Base-by-base conservation (phyloP, 306 rosid species). In the Nissolia schottii region DNA sequence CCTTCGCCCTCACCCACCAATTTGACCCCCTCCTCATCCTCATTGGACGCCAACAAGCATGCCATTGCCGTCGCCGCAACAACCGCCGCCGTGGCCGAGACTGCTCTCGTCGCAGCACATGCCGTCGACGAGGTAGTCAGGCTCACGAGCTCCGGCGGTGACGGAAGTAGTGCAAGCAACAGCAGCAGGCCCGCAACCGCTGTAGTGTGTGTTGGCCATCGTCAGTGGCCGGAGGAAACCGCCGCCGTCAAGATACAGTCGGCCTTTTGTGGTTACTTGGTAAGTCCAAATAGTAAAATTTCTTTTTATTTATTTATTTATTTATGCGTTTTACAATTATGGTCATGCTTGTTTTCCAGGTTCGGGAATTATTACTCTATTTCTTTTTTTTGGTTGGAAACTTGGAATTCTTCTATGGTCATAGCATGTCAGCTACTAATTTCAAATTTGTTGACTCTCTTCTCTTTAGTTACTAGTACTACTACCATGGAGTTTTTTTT, bases 91-190 rank as follows among this genome's bases (percentile, higher is more conserved):
- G 97, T 89, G 2, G 97, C 98, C 0, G 96, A 93, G 79, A 97
- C 97, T 0, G 97, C 97, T 3, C 87, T 93, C 0, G 89, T 90
- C 1, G 97, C 98, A 0, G 97, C 98, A 1, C 96, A 87, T 50
- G 98, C 98, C 0, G 97, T 97, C 0, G 97, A 97, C 0, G 97
- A 93, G 84, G 98, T 93, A 0, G 98, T 93, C 20, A 79, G 94
- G 20, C 92, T 90, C 2, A 93, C 97, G 1, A 84, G 79, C 5
- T 16, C 27, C 14, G 31, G 31, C 0, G 28, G 6, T 5, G 65
- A 67, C 34, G 64, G 73, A 10, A 37, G 59, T 4, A 54, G 51
- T n/a, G 4, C 74, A 5, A 3, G n/a, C 37, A 9, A 5, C 34
- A 15, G 64, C 3, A 73, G 64, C 28, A 53, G 48, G 18, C 53